Base-by-base conservation (phyloP, 148 eudicot genomes). In the Gaultheria prostrata region DNA sequence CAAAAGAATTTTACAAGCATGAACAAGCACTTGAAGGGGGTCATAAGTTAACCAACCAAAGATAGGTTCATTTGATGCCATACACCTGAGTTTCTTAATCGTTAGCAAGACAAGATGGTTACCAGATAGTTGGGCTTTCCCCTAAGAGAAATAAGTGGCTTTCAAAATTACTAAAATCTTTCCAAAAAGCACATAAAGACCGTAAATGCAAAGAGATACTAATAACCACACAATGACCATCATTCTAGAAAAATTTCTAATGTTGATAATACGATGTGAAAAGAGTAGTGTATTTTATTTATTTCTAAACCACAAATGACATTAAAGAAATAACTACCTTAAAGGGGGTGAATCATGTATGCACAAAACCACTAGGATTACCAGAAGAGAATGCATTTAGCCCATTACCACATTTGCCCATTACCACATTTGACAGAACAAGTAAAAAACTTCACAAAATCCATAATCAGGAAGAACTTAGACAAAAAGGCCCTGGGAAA, bases 91-190 rank as follows among this genome's bases (percentile, higher is more conserved):
- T 73, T 77, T 77, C 39, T 77, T 33, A 33, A 77, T 14, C 6
- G 39, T 54, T 77, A 28, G 39, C 53, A 50, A 51, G 61, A 77
- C 61, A 77, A 77, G n/a, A 24, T 76, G 56, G 17, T 76, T 49
- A 26, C 57, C 54, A 33, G 24, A 45, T 17, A 24, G 53, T n/a
- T 24, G 28, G 54, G 51, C 78, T 76, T 45, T 24, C 26, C 28
- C 1, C 56, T 76, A 76, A 9, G 33, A 48, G 21, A 26, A 26
- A 33, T n/a, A 48, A 48, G 14, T 1, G 8, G 13, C 28, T 26
- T 46, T 9, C 24, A 24, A 24, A 49, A 18, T 46, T 76, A 49
- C 13, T 76, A 49, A 10, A 24, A 51, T 65, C 13, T 12, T 26
- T 65, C 26, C 15, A 51, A 77, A 39, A 8, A 49, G 21, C 48